These are phyloP conservation scores for Bipolaris zeicola DNA, from an alignment of 2,329 filamentous ascomycete genomes.

Conservation along the genomic window DNA sequence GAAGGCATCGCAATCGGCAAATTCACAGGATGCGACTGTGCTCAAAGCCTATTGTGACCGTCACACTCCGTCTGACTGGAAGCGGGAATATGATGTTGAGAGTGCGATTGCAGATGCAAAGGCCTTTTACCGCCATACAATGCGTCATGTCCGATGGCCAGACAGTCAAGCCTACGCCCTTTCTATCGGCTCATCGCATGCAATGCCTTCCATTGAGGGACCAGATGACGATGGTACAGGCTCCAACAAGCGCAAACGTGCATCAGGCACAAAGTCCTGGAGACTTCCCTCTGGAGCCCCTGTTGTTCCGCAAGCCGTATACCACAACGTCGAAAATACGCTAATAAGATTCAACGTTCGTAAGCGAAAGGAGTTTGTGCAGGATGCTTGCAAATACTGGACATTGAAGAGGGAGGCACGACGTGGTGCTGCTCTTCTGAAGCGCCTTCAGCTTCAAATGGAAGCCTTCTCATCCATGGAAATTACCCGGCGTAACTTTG, in stretches of 20 bases:
- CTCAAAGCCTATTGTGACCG: conserved; percentile 96
- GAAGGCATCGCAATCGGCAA: conserved; percentile 85
- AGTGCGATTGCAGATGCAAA: conserved; percentile 81
- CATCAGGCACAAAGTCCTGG: conserved; percentile 72
- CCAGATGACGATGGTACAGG: conserved; percentile 56
- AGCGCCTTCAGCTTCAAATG: conserved; percentile 91
- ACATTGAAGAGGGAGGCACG: conserved; percentile 93
- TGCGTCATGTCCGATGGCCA: conserved; percentile 89
- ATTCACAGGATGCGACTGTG: conserved; percentile 78
- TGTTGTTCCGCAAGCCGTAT: conserved; percentile 87
- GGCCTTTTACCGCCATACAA: conserved; percentile 85
- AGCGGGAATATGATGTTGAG: conserved; percentile 82
- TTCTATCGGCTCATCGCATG: conserved; percentile 74
- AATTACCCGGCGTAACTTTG: conserved; percentile 91
- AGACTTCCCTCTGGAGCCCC: conserved; percentile 93
- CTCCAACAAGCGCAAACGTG: conserved; percentile 65
- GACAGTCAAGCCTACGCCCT: conserved; percentile 85
- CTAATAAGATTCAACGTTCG: conserved; percentile 81
- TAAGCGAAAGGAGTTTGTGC: conserved; percentile 89
- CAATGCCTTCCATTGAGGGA: conserved; percentile 57
- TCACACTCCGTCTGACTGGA: conserved; percentile 89
- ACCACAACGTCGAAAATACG: conserved; percentile 82
- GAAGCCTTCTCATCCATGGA: conserved; percentile 98
- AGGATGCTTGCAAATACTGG: conserved; percentile 96
- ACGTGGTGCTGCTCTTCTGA: conserved; percentile 86